Percentiles rank a stretch among this genome's conserved stretches.
Conservation (phyloP, 2,329 filamentous ascomycete genomes). For the Fusarium solani-melongenae region DNA sequence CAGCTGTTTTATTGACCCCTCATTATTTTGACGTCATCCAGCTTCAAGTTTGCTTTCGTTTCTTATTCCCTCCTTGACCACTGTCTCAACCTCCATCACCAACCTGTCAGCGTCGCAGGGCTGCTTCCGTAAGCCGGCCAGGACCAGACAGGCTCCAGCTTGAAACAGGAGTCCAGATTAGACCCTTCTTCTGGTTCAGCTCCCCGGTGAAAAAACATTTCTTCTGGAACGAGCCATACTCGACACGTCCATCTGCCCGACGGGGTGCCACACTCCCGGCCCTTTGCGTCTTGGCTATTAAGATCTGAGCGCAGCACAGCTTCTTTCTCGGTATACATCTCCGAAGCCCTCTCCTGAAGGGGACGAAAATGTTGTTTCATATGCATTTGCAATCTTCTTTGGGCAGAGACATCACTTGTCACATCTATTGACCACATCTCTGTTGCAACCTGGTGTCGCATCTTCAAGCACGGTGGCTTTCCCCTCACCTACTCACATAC, state of each 20-base stretch:
- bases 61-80: not conserved
- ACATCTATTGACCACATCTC: not conserved
- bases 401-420: not conserved
- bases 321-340: conserved; percentile 4
- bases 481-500: conserved; percentile 14
- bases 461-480: conserved; percentile 11
- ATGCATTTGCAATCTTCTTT: conserved; percentile 9
- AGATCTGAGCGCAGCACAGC: conserved; percentile 3
- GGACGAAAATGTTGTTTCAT: not conserved
- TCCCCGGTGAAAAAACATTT: conserved; percentile 1
- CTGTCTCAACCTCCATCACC: not conserved
- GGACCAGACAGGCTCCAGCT: not conserved
- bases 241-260: not conserved
- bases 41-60: not conserved
- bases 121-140: not conserved
- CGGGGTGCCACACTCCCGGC: not conserved
- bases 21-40: not conserved
- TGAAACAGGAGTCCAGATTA: conserved; percentile 23
- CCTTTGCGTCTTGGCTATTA: conserved; percentile 16
- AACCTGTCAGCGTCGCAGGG: not conserved
- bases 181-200: conserved; percentile 8
- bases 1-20: not conserved
- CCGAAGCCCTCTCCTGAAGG: conserved; percentile 5
- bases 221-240: conserved; percentile 10
- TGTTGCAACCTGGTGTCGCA: conserved; percentile 25